Percentiles rank a stretch among this genome's conserved stretches.
Evolutionary conservation across 345 rosid species (phyloP).

Genomic region (Gossypium anomalum): DNA sequence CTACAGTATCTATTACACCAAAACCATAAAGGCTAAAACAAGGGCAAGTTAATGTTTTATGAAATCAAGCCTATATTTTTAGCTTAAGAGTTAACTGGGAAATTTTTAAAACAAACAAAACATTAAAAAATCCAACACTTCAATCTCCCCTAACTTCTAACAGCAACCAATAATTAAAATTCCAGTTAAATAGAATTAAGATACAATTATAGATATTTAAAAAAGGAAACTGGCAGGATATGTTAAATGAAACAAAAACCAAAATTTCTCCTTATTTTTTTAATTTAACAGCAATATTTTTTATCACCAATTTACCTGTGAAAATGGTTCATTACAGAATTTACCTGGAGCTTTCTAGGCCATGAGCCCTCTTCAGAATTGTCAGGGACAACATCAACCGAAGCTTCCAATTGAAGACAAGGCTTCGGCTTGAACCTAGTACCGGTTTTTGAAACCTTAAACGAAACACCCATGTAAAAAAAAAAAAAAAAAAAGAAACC

Average conservation of each 20-base stretch:
- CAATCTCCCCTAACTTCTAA: background rate
- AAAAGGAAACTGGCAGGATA: background rate
- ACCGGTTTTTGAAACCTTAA: constrained; percentile 65
- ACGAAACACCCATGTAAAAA: constrained; percentile 56
- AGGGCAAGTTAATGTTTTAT: background rate
- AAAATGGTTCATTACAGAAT: background rate
- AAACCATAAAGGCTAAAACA: background rate
- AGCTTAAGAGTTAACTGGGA: background rate
- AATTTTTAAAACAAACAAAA: background rate
- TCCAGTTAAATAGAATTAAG: background rate
- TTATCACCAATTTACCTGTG: background rate
- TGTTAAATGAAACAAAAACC: background rate
- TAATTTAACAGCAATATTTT: background rate
- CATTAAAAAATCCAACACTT: background rate
- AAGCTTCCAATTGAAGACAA: constrained; percentile 32
- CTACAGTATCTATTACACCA: background rate
- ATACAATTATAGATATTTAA: background rate
- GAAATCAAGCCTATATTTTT: background rate
- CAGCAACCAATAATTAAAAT: background rate
- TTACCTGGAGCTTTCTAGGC: constrained; percentile 44
- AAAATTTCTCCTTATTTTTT: background rate
- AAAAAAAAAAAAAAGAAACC: no score
- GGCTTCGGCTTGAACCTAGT: constrained; percentile 54
- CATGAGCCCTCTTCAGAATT: constrained; percentile 31
- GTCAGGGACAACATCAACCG: constrained; percentile 32